A percentile compares a stretch with the other conserved stretches of the same genome.
Conservation (phyloP, 148 eudicot species). For the Rhododendron vialii region DNA sequence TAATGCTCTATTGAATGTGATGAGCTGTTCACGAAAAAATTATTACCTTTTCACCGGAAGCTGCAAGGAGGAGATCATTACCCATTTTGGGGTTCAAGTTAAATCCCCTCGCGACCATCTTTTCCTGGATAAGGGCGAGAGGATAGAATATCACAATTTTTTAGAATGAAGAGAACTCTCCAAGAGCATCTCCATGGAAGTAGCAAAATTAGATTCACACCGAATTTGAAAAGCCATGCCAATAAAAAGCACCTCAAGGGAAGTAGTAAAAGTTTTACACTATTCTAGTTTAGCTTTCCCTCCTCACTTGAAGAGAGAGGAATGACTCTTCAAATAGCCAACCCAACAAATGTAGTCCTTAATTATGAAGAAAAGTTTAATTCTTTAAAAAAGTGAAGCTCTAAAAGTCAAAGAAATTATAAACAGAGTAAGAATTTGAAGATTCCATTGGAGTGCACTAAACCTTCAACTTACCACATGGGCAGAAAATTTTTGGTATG, state of each 20-base stretch:
- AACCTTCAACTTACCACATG: neutral
- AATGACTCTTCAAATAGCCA: neutral
- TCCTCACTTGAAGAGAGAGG: neutral
- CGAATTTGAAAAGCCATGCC: neutral
- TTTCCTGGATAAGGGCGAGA: conserved; percentile 36
- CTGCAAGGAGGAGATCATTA: conserved; percentile 70
- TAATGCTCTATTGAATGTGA: neutral
- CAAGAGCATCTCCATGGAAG: neutral
- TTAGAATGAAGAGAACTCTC: neutral
- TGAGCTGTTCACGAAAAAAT: neutral
- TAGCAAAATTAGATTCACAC: neutral
- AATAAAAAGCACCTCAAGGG: neutral
- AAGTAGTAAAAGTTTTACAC: neutral
- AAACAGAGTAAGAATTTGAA: neutral
- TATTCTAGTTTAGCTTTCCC: neutral
- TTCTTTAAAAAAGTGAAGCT: neutral
- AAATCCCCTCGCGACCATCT: conserved; percentile 46
- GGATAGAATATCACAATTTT: neutral
- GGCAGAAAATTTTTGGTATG: neutral
- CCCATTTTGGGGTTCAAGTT: conserved; percentile 42
- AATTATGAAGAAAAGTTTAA: neutral
- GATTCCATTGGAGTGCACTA: neutral
- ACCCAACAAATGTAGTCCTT: neutral
- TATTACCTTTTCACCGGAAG: conserved; percentile 85
- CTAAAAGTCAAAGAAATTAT: neutral